Base-by-base conservation (phyloP, 257 asterid genomes). In the Solanum chaucha region DNA sequence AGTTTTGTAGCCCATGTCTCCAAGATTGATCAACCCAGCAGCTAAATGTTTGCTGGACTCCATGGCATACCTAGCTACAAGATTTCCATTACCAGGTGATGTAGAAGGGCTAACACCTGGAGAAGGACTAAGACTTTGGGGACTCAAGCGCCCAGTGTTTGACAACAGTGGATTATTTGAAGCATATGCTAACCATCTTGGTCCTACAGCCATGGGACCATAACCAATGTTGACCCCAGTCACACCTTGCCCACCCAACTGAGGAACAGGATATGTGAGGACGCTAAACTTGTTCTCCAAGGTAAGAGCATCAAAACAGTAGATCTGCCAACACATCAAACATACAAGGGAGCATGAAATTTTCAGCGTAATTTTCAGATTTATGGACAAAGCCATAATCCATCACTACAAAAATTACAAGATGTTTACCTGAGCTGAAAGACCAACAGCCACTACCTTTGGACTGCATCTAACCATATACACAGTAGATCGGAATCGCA, bases 51-150 rank as follows among this genome's bases (percentile, higher is more conserved):
- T 92, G 80, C 94, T 92, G 13, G 94, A 92, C 67, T 92, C 94
- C 92, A 92, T 90, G 44, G 94, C 94, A 89, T 92, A 92, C 61
- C 94, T 89, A 75, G 94, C 94, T 58, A 92, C 94, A 64, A 90
- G 82, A 71, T 89, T 90, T 75, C 92, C 94, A 86, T 74, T 92
- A 65, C 94, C 87, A 82, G 94, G 94, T 81, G 94, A 92, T 61
- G 94, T 90, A 86, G 94, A 92, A 85, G 94, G 94, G 90, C 94
- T 92, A 83, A 92, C 92, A 71, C 94, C 94, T 8, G 92, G 94
- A 85, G 94, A 92, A 61, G 94, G 92, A 85, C 92, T 92, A 48
- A 90, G 89, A 87, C 92, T 92, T 78, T 89, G 94, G 84, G 94
- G 94, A 90, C 94, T 92, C 80, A 92, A 88, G 72, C 92, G 91